Base-by-base conservation (phyloP, 225 moss, liverwort and hornwort species). In the Rhytidiadelphus loreus region DNA sequence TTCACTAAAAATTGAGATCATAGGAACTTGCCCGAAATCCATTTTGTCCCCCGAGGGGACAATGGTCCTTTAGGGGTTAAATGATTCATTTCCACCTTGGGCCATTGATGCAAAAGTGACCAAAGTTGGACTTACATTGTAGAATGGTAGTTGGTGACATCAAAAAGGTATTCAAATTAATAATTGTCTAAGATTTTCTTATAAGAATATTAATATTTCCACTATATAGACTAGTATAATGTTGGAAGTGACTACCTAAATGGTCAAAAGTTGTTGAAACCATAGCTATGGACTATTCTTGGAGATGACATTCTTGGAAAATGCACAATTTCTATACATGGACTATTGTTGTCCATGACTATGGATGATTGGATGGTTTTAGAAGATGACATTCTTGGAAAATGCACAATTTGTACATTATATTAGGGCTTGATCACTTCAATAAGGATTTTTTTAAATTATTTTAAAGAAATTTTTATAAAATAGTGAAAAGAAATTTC, bases 161-260 rank as follows among this genome's bases (percentile, higher is more conserved):
- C 7, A 19, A 46, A 35, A 30, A 46, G 18, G 4, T 48, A 74
- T 46, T 50, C 8, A 8, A 13, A 76, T 35, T 13, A 77, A 53
- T 0, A 50, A 15, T 21, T 35, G 2, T 53, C 15, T 1, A 77
- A 77, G 20, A 53, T 77, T 23, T 77, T 26, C 3, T 23, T 14
- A 52, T 14, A 52, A 76, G 14, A 77, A 48, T 33, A 50, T 75
- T n/a, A n/a, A n/a, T n/a, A n/a, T n/a, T n/a, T n/a, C n/a, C n/a
- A n/a, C n/a, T n/a, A n/a, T n/a, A n/a, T n/a, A n/a, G 6, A 43
- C 2, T 1, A 43, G 2, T 43, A 25, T 25, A 41, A 24, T 0
- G 0, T 71, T 43, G 2, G 3, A 26, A 43, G 26, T 71, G 16
- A 41, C 1, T 71, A 3, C 5, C 18, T 39, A 74, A 30, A 74